Evolutionary conservation across 2,329 filamentous ascomycete genomes (phyloP), one percentile per base, ranked within the genome.

Genomic region (Decorospora gaudefroyi): DNA sequence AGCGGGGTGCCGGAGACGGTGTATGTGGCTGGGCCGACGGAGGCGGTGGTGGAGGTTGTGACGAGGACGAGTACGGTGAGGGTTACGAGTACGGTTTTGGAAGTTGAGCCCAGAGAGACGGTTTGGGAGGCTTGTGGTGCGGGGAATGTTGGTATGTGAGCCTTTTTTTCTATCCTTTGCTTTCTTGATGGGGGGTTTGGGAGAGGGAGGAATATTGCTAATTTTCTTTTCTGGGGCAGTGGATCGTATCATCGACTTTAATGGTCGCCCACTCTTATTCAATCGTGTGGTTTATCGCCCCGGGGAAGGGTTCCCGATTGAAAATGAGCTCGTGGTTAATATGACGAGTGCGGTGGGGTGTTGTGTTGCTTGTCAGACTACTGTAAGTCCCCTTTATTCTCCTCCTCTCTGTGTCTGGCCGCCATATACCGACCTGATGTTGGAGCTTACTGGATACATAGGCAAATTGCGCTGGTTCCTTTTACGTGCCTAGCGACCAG

Each of bases 341-440:
- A 56, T 47, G 1, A 45, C 33, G 2, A 32, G 18, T 13, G 42
- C 46, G 1, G 22, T 41, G 6, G 50, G 51, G 31, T 65, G 61
- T 50, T 65, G 62, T 44, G 49, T 58, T 33, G 57, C 53, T 2
- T 65, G 62, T 51, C 61, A 65, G 11, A 56, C 44, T 7, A 53
- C 53, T 25, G 59, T 56, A 52, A 39, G 53, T 36, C n/a, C 7
- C 13, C 10, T n/a, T n/a, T n/a, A n/a, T 35, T 26, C 6, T 19
- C 4, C 25, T 16, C 26, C n/a, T 9, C 36, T 7, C 25, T 15
- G n/a, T 25, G 22, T 17, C 11, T n/a, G 17, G n/a, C 16, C 22
- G 37, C 31, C 8, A 8, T 17, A 4, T 22, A 13, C 26, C 15
- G 26, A 7, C 15, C 1, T 13, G 6, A 13, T 28, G 26, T 9